Conservation (phyloP, 148 eudicot genomes). For the Fagopyrum tataricum region DNA sequence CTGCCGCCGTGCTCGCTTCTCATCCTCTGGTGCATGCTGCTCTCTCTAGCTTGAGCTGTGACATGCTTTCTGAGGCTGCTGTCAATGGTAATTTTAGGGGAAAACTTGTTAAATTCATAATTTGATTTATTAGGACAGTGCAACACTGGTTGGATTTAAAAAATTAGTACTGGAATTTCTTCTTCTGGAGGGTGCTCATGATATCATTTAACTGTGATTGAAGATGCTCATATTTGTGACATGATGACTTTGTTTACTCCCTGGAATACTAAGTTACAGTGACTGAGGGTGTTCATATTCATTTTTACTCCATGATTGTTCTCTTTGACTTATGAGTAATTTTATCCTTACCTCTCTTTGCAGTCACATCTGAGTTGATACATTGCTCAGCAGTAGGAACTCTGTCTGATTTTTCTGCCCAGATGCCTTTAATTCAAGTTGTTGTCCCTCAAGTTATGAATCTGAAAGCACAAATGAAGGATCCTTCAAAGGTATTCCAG, state of each 20-base stretch:
- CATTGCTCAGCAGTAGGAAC: constrained; percentile 78
- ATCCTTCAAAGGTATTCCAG: constrained; percentile 69
- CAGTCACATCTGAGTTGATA: constrained; percentile 93
- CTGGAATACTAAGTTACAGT: background rate
- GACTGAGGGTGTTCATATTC: background rate
- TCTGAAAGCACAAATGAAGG: constrained; percentile 74
- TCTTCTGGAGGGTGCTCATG: no score
- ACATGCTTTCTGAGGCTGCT: constrained; percentile 75
- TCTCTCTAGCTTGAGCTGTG: constrained; percentile 80
- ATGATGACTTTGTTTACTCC: background rate
- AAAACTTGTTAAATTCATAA: background rate
- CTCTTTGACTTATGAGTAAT: background rate
- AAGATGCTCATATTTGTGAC: no score
- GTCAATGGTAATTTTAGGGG: constrained; percentile 66
- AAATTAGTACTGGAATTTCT: background rate
- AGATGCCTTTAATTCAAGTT: constrained; percentile 82
- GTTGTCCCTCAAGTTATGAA: constrained; percentile 89
- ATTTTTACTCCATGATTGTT: background rate
- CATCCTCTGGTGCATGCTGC: constrained; percentile 85
- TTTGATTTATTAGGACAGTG: background rate
- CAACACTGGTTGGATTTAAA: background rate
- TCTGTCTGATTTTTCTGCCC: constrained; percentile 50
- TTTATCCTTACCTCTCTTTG: constrained; percentile 13
- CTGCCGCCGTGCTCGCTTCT: constrained; percentile 77
- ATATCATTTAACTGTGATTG: no score